Evolutionary conservation across 1,139 yeast species (phyloP).

Genomic region (Meyerozyma guilliermondii): DNA sequence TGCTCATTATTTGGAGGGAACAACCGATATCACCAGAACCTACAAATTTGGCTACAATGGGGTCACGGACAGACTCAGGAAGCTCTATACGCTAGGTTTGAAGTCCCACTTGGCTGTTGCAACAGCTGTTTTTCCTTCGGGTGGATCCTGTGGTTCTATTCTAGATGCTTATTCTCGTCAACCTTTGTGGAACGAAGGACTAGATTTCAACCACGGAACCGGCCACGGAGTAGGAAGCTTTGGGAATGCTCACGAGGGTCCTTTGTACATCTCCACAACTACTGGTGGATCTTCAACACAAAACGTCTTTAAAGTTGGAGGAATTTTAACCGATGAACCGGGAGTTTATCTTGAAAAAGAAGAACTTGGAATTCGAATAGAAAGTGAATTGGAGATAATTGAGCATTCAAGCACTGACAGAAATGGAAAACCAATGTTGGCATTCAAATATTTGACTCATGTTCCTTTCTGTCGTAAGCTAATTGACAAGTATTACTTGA

Average conservation of each 20-base stretch:
- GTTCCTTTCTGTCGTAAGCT: slow-evolving; percentile 50
- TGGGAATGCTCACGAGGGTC: slow-evolving; percentile 55
- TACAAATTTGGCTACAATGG: slow-evolving; percentile 33
- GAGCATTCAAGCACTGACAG: slow-evolving; percentile 34
- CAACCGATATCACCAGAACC: slow-evolving; percentile 56
- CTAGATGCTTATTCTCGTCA: slow-evolving; percentile 48
- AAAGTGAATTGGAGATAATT: slow-evolving; percentile 46
- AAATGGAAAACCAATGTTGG: slow-evolving; percentile 29
- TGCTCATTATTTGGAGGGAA: slow-evolving; percentile 53
- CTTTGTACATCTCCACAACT: slow-evolving; percentile 42
- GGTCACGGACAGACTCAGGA: slow-evolving; percentile 23
- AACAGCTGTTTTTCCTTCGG: slow-evolving; percentile 44
- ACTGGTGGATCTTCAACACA: slow-evolving; percentile 29
- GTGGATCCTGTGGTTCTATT: slow-evolving; percentile 37
- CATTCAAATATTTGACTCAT: slow-evolving; percentile 47
- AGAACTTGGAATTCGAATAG: slow-evolving; percentile 46
- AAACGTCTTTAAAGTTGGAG: slow-evolving; percentile 40
- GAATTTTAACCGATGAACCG: slow-evolving; percentile 51
- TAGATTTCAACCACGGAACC: slow-evolving; percentile 53
- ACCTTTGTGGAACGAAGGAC: slow-evolving; percentile 50
- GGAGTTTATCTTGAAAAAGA: slow-evolving; percentile 50
- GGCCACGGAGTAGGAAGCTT: slow-evolving; percentile 59
- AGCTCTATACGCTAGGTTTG: slow-evolving; percentile 46
- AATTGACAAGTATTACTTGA: slow-evolving; percentile 35
- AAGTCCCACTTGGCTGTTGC: slow-evolving; percentile 55